phyloP scores from a whole-genome alignment of 2,329 filamentous ascomycete species.

The Penicillium nordicum region DNA sequence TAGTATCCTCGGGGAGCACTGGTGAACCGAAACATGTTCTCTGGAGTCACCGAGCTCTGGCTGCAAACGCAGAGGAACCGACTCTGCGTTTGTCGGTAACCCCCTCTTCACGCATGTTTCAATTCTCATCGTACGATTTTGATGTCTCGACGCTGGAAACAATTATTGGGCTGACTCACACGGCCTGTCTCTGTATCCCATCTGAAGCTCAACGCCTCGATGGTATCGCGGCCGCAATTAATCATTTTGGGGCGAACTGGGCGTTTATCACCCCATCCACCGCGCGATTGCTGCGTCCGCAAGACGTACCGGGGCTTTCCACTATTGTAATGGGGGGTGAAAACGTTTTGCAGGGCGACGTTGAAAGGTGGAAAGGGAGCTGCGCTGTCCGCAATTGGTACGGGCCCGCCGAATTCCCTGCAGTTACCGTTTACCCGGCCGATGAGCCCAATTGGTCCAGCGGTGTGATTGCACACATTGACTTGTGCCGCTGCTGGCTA shows the following conservation, averaged over 20 bases:
- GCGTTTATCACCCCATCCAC: neutral
- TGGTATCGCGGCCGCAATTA: neutral
- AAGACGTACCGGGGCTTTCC: neutral
- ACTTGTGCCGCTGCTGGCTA: neutral
- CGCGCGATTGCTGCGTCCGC: neutral
- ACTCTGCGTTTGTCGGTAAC: neutral
- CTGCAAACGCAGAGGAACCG: neutral
- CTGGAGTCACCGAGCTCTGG: neutral
- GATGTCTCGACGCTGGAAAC: neutral
- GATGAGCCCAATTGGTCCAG: neutral
- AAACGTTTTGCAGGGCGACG: neutral
- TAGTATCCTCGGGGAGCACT: neutral
- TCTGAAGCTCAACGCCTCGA: neutral
- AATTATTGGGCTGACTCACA: neutral
- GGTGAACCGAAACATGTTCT: neutral
- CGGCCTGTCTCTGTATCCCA: neutral
- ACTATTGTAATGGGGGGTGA: neutral
- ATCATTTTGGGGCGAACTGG: neutral
- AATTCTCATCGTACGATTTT: neutral
- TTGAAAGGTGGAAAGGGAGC: neutral
- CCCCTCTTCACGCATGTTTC: neutral
- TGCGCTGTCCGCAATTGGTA: neutral
- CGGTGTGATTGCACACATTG: neutral
- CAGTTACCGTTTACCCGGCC: neutral
- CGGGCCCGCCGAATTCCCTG: neutral